These are phyloP conservation scores for Inga laurina DNA, from an alignment of 306 rosid species.

Conservation along the genomic window DNA sequence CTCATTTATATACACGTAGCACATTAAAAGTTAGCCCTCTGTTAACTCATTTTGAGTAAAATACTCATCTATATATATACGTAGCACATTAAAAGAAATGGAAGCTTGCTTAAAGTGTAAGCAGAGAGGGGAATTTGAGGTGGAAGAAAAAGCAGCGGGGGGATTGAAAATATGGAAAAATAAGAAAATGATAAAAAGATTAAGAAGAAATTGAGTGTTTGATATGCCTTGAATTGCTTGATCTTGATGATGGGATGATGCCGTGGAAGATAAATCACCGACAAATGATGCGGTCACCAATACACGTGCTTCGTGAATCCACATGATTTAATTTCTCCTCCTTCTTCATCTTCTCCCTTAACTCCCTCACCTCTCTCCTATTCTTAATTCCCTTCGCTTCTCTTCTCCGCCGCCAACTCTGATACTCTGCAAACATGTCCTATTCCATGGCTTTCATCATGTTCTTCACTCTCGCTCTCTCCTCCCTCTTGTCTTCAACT, in stretches of 20 bases:
- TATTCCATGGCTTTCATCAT: background rate
- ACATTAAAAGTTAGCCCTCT: background rate
- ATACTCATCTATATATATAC: background rate
- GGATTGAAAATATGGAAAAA: background rate
- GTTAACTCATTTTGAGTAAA: background rate
- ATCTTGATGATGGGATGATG: slow-evolving; percentile 34
- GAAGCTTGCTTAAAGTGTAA: background rate
- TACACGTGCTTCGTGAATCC: slow-evolving; percentile 30
- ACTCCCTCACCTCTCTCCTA: background rate
- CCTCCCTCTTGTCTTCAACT: slow-evolving; percentile 7
- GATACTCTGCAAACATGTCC: slow-evolving; percentile 12
- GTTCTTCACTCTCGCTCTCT: slow-evolving; percentile 1
- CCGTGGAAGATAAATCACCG: slow-evolving; percentile 66
- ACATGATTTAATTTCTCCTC: background rate
- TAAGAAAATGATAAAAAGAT: background rate
- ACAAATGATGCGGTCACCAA: slow-evolving; percentile 69
- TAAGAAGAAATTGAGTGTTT: slow-evolving; percentile 15
- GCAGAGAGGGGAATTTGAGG: background rate
- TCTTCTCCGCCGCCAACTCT: background rate
- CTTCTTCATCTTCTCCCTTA: background rate
- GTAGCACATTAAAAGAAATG: background rate
- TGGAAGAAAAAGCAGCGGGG: background rate
- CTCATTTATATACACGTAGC: too few species aligned
- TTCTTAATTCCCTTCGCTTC: background rate
- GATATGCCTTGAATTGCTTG: slow-evolving; percentile 14